Percentiles rank a stretch among this genome's conserved stretches.
phyloP scores from a whole-genome alignment of 495 filamentous ascomycete species.

The Trichocladium antarcticum region DNA sequence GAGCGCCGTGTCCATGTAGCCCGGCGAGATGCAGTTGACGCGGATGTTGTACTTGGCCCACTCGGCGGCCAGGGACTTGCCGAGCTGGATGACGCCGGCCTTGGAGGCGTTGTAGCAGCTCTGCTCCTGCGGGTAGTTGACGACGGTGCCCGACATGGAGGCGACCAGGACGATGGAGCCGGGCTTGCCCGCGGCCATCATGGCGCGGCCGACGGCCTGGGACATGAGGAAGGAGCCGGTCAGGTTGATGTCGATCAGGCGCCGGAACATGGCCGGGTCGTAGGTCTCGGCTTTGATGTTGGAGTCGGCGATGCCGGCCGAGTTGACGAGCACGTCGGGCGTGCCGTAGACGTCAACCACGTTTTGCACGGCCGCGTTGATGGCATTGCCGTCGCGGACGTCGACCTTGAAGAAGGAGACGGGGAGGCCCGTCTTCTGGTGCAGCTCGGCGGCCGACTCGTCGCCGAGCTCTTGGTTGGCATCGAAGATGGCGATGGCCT shows the following conservation, averaged over 20 bases:
- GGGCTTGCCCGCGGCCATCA: conserved; percentile 54
- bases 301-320: conserved; percentile 71
- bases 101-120: conserved; percentile 72
- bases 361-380: conserved; percentile 49
- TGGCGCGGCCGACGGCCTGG: conserved; percentile 51
- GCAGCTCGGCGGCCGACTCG: conserved; percentile 51
- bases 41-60: conserved; percentile 66
- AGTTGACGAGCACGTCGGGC: conserved; percentile 67
- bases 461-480: conserved; percentile 63
- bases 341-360: conserved; percentile 50
- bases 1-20: conserved; percentile 70
- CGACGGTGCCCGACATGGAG: conserved; percentile 67
- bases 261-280: conserved; percentile 56
- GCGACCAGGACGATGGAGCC: conserved; percentile 64
- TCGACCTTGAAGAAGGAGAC: conserved; percentile 69
- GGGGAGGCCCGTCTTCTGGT: conserved; percentile 55
- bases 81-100: conserved; percentile 65
- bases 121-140: conserved; percentile 73
- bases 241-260: conserved; percentile 66
- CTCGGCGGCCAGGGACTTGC: conserved; percentile 67
- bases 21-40: conserved; percentile 68
- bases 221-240: conserved; percentile 60
- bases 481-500: conserved; percentile 64
- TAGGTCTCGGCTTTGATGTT: conserved; percentile 46
- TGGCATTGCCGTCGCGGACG: conserved; percentile 54